Base-by-base conservation (phyloP, 139 green algal species). In the Astrephomene gubernaculifera region DNA sequence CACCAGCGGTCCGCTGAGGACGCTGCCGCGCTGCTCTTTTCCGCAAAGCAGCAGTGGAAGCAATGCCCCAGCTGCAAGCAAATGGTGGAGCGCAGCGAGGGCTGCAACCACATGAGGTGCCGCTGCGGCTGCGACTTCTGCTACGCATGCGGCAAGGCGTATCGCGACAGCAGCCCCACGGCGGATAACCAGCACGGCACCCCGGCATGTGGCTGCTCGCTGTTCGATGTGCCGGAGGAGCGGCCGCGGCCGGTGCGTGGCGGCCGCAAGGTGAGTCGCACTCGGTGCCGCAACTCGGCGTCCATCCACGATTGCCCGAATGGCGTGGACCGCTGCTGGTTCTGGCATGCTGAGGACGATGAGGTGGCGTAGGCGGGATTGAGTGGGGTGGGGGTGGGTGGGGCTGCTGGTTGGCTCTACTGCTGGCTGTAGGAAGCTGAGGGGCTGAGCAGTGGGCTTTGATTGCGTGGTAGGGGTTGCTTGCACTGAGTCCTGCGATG, bases 41-140 rank as follows among this genome's bases (percentile, higher is more conserved):
- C 85, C 6, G 54, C 39, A 35, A 25, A 71, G 31, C 27, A 87
- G 35, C 17, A 38, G 12, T 90, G 90, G 87, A 86, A 87, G 87
- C 72, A 82, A 3, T 94, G 90, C 87, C 90, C 90, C 0, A 41
- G 49, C 25, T 94, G 90, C n/a, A 49, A 83, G 4, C n/a, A 71
- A 22, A 74, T 89, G 33, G 89, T 92, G 24, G 82, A 90, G 64
- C 82, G 82, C 14, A 86, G 25, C 0, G 71, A 86, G 53, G 90
- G 90, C 53, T 89, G 89, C 86, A 87, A 85, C 45, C 73, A 89
- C 71, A 86, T 90, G 86, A n/a, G 25, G 19, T 92, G 89, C 61
- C 61, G 29, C 5, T 69, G 29, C 29, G 5, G 4, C 29, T 41
- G 61, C 61, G 12, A n/a, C 14, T 65, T 65, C n/a, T 65, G 22